phyloP scores from a whole-genome alignment of 495 filamentous ascomycete genomes.

The Aspergillus leporis region DNA sequence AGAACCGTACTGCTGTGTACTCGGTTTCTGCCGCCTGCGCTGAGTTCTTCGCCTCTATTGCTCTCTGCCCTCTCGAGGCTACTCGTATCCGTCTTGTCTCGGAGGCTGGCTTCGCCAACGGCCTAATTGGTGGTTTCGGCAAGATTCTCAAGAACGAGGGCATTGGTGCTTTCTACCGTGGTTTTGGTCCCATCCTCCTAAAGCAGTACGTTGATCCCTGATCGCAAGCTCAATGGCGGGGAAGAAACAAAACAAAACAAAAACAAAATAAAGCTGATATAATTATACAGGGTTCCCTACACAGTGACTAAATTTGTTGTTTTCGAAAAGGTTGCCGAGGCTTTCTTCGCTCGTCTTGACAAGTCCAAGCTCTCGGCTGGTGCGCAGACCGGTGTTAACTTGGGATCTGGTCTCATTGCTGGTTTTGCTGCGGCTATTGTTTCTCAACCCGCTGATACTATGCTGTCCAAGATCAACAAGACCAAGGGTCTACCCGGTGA shows the following conservation, averaged over 20 bases:
- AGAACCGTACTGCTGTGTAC: conserved; percentile 88
- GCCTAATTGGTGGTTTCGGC: conserved; percentile 76
- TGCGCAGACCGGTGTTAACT: conserved; percentile 84
- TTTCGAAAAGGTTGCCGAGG: conserved; percentile 93
- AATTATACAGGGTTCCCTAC: conserved; percentile 78
- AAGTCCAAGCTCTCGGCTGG: conserved; percentile 72
- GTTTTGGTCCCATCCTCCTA: conserved; percentile 90
- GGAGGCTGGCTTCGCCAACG: conserved; percentile 80
- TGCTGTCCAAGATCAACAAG: conserved; percentile 99
- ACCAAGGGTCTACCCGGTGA: conserved; percentile 94
- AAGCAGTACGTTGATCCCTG: conserved; percentile 75
- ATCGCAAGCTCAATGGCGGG: neutral
- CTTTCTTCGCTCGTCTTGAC: conserved; percentile 68
- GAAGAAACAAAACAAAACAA: no score
- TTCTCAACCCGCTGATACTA: conserved; percentile 97
- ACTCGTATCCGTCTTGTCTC: no score
- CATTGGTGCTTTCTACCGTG: conserved; percentile 87
- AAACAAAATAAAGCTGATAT: neutral
- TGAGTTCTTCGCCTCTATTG: conserved; percentile 94
- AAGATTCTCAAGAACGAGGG: conserved; percentile 87
- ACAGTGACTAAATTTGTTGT: conserved; percentile 99
- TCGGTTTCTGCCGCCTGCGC: conserved; percentile 78
- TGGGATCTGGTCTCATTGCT: conserved; percentile 92
- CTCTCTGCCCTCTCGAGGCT: conserved; percentile 91
- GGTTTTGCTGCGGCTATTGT: conserved; percentile 96